These are phyloP conservation scores for Trichophyton equinum DNA, from an alignment of 2,329 filamentous ascomycete genomes.

Conservation along the genomic window DNA sequence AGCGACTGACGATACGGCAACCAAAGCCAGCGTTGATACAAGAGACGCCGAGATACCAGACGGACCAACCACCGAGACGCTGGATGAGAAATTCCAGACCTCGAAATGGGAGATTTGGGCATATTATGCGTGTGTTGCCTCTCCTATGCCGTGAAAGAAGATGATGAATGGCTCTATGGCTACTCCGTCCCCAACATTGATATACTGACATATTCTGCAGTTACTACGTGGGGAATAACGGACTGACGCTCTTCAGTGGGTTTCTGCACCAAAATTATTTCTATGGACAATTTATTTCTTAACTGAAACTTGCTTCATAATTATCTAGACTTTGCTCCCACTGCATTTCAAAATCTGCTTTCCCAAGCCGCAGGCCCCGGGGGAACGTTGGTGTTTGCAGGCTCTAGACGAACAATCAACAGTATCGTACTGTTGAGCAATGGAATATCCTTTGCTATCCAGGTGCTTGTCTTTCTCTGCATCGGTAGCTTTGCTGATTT, in stretches of 20 bases:
- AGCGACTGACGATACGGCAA: neutral
- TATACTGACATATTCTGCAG: constrained; percentile 18
- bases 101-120: constrained; percentile 44
- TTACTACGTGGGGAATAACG: constrained; percentile 57
- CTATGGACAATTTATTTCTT: neutral
- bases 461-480: constrained; percentile 37
- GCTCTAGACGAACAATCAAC: constrained; percentile 47
- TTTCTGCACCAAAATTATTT: neutral
- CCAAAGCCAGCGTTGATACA: neutral
- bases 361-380: constrained; percentile 46
- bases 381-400: constrained; percentile 44
- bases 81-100: constrained; percentile 42
- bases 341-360: constrained; percentile 52
- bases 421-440: constrained; percentile 34
- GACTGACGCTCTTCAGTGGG: constrained; percentile 45
- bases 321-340: constrained; percentile 45
- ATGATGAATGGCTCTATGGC: constrained; percentile 14
- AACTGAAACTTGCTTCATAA: neutral
- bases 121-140: constrained; percentile 37
- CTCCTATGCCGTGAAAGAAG: neutral
- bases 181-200: neutral
- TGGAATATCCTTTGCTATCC: constrained; percentile 55
- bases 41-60: neutral
- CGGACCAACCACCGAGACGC: constrained; percentile 36
- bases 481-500: constrained; percentile 47